These are phyloP conservation scores for Pycnococcus provasolii DNA, from an alignment of 139 green algal genomes.

Conservation along the genomic window DNA sequence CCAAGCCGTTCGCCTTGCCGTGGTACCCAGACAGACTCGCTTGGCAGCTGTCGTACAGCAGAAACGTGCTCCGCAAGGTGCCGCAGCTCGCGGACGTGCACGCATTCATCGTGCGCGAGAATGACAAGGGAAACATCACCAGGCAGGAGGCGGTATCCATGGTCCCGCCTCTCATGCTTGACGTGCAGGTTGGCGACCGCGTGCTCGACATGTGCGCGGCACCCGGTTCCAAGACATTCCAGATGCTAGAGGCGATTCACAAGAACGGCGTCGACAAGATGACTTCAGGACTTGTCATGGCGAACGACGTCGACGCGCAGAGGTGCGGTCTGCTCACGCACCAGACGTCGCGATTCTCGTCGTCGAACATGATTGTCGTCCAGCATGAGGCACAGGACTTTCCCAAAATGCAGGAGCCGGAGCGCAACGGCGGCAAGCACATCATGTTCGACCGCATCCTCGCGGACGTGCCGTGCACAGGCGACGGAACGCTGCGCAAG, in stretches of 20 bases:
- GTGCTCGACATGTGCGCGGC: constrained; percentile 97
- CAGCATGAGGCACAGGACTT: constrained; percentile 85
- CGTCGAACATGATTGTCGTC: constrained; percentile 75
- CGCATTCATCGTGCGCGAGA: constrained; percentile 65
- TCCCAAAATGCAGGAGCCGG: constrained; percentile 41
- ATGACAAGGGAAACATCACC: constrained; percentile 82
- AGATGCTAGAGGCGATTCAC: constrained; percentile 26
- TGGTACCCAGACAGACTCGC: constrained; percentile 91
- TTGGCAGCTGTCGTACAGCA: constrained; percentile 81
- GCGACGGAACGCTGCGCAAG: constrained; percentile 95
- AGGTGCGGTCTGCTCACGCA: constrained; percentile 95
- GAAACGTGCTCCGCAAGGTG: constrained; percentile 74
- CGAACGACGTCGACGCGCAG: constrained; percentile 89
- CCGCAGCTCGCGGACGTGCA: constrained; percentile 45
- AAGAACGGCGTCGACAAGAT: background rate
- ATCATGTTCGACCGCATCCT: constrained; percentile 84
- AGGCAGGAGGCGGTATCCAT: constrained; percentile 97
- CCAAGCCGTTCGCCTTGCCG: constrained; percentile 54
- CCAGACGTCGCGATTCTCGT: constrained; percentile 86
- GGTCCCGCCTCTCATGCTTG: constrained; percentile 88
- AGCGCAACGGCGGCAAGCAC: constrained; percentile 10
- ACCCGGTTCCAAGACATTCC: constrained; percentile 91
- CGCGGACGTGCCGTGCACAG: constrained; percentile 91
- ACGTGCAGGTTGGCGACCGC: constrained; percentile 79
- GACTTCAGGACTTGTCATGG: constrained; percentile 70